Conservation (phyloP, 2,329 filamentous ascomycete species). For the Bipolaris zeicola region DNA sequence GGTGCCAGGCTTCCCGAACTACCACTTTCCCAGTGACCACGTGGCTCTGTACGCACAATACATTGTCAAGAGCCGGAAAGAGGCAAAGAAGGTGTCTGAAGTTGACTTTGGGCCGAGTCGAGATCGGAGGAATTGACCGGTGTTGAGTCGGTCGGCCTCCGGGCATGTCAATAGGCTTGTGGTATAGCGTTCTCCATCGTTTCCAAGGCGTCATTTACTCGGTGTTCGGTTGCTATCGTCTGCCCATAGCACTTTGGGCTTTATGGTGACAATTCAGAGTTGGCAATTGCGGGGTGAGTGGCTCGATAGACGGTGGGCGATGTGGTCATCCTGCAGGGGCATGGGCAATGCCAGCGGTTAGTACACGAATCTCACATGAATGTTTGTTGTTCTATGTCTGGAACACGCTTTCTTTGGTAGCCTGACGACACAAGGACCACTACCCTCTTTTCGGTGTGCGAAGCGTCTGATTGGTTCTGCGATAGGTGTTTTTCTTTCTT, state of each 20-base stretch:
- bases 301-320: conserved; percentile 28
- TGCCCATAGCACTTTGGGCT: conserved; percentile 31
- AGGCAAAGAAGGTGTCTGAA: conserved; percentile 58
- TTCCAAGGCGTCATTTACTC: conserved; percentile 42
- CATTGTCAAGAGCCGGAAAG: conserved; percentile 84
- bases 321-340: conserved; percentile 29
- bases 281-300: conserved; percentile 28
- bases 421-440: conserved; percentile 18
- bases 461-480: conserved; percentile 25
- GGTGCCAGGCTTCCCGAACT: conserved; percentile 90
- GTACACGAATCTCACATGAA: conserved; percentile 41
- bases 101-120: conserved; percentile 47
- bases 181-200: conserved; percentile 32
- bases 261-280: conserved; percentile 29
- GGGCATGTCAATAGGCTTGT: conserved; percentile 39
- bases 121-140: conserved; percentile 34
- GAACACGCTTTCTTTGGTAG: conserved; percentile 24
- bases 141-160: conserved; percentile 9
- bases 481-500: conserved; percentile 15
- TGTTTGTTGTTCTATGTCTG: conserved; percentile 40
- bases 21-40: conserved; percentile 93
- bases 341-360: conserved; percentile 30
- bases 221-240: conserved; percentile 41
- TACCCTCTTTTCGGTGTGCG: conserved; percentile 32
- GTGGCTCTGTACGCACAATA: conserved; percentile 89